Evolutionary conservation across 2,329 filamentous ascomycete species (phyloP).

Genomic region (Neobulgaria alba): DNA sequence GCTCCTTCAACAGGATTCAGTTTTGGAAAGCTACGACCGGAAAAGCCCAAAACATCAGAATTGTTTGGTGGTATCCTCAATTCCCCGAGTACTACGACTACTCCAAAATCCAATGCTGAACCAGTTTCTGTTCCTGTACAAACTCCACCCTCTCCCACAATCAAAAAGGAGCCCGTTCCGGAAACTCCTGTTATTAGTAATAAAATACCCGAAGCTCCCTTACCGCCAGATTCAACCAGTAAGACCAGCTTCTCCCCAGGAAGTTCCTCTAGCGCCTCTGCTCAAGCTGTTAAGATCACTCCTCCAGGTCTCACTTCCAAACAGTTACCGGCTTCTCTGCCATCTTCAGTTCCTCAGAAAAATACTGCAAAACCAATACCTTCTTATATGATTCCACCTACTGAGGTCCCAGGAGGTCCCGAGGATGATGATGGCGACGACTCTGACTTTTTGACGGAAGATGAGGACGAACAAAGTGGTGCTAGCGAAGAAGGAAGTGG

Average conservation of each 20-base stretch:
- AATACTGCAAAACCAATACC: slow-evolving; percentile 12
- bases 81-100: slow-evolving; percentile 5
- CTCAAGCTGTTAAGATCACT: slow-evolving; percentile 32
- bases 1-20: slow-evolving; percentile 12
- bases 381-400: slow-evolving; percentile 19
- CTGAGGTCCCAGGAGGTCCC: slow-evolving; percentile 25
- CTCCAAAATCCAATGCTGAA: slow-evolving; percentile 7
- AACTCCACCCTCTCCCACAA: slow-evolving; percentile 15
- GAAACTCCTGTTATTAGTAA: slow-evolving; percentile 13
- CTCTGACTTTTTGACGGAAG: slow-evolving; percentile 24
- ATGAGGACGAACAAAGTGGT: slow-evolving; percentile 33
- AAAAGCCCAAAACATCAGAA: slow-evolving; percentile 8
- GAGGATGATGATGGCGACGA: slow-evolving; percentile 26
- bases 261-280: slow-evolving; percentile 36
- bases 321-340: slow-evolving; percentile 7
- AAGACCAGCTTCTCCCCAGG: slow-evolving; percentile 28
- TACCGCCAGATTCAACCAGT: slow-evolving; percentile 37
- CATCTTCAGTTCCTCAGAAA: slow-evolving; percentile 3
- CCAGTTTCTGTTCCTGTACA: slow-evolving; percentile 1
- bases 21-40: slow-evolving; percentile 17
- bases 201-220: slow-evolving; percentile 30
- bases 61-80: slow-evolving; percentile 5
- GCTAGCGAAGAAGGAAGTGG: slow-evolving; percentile 47
- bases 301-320: slow-evolving; percentile 32
- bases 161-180: slow-evolving; percentile 22